Conservation (phyloP, 2,329 filamentous ascomycete species). For the Pyrenophora tritici-repentis region DNA sequence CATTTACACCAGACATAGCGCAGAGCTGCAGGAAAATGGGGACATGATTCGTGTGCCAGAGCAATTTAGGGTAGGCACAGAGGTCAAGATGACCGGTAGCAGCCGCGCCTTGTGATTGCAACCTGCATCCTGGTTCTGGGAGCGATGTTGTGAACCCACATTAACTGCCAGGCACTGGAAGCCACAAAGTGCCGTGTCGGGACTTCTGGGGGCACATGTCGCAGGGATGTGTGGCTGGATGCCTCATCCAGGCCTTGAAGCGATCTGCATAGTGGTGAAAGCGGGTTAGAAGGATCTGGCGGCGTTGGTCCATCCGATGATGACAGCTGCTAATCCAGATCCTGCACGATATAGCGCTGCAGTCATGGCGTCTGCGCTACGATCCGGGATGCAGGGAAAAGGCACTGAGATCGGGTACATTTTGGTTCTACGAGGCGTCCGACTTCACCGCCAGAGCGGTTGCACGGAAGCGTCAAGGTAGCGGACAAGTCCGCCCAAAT, state of each 20-base stretch:
- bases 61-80: constrained; percentile 33
- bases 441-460: constrained; percentile 19
- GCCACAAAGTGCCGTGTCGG: constrained; percentile 26
- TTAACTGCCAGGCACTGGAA: constrained; percentile 27
- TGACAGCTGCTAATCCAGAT: constrained; percentile 38
- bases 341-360: constrained; percentile 36
- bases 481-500: constrained; percentile 23
- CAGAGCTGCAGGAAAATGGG: constrained; percentile 16
- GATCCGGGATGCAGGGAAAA: constrained; percentile 36
- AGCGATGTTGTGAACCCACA: constrained; percentile 23
- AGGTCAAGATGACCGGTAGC: constrained; percentile 30
- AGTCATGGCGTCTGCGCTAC: constrained; percentile 34
- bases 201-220: constrained; percentile 13
- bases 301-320: constrained; percentile 28
- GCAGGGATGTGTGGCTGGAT: constrained; percentile 30
- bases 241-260: constrained; percentile 32
- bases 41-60: constrained; percentile 35
- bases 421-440: constrained; percentile 15
- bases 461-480: constrained; percentile 16
- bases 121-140: constrained; percentile 28
- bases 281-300: constrained; percentile 38
- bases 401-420: constrained; percentile 17
- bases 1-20: constrained; percentile 22
- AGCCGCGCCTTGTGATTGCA: constrained; percentile 31
- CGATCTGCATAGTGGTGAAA: constrained; percentile 34